Evolutionary conservation across 2,329 filamentous ascomycete species (phyloP).

Genomic region (Diaporthe sp.): DNA sequence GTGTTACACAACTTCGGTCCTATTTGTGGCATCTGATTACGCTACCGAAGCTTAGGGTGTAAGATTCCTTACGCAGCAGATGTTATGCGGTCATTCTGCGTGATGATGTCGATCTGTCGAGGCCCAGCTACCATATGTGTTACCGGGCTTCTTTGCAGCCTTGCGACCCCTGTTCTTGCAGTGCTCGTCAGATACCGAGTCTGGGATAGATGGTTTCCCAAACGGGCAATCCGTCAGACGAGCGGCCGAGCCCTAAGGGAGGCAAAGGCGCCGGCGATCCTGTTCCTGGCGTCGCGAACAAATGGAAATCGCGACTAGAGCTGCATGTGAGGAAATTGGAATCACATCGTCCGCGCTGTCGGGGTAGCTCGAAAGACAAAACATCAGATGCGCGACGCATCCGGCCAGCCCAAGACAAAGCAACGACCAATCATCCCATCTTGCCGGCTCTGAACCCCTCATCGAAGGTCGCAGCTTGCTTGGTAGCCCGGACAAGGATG

Average conservation of each 20-base stretch:
- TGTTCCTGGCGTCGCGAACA: constrained; percentile 7
- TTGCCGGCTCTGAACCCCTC: constrained; percentile 14
- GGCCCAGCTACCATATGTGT: not conserved
- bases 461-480: constrained; percentile 19
- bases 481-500: constrained; percentile 14
- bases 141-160: constrained; percentile 18
- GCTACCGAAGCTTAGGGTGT: not conserved
- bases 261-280: not conserved
- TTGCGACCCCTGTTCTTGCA: constrained; percentile 15
- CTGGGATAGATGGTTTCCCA: constrained; percentile 6
- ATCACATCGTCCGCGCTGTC: constrained; percentile 22
- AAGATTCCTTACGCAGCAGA: constrained; percentile 3
- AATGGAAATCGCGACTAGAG: constrained; percentile 18
- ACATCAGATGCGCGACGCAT: constrained; percentile 13
- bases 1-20: not conserved
- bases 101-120: constrained; percentile 29
- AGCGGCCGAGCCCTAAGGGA: not conserved
- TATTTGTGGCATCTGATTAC: constrained; percentile 24
- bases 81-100: constrained; percentile 7
- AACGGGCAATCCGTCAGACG: constrained; percentile 27
- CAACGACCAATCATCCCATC: constrained; percentile 23
- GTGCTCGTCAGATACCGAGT: constrained; percentile 8
- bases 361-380: constrained; percentile 24
- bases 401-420: constrained; percentile 12
- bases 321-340: constrained; percentile 31